Evolutionary conservation across 805 yeast genomes (phyloP).

Genomic region (Nakazawaea ernobii): DNA sequence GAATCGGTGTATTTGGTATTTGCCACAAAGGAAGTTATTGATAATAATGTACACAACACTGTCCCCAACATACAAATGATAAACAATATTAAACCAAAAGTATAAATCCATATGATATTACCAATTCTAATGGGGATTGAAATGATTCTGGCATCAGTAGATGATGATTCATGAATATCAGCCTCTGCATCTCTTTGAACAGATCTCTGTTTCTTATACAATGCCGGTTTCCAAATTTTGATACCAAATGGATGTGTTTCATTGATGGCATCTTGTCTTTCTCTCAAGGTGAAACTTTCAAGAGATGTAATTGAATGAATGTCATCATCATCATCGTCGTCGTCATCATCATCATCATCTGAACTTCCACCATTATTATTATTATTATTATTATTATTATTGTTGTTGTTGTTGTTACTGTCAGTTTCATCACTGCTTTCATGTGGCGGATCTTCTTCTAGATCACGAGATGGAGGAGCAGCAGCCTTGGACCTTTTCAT

Average conservation of each 20-base stretch:
- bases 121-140: slow-evolving; percentile 59
- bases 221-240: slow-evolving; percentile 96
- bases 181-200: slow-evolving; percentile 88
- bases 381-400: no score
- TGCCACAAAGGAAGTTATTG: slow-evolving; percentile 36
- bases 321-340: slow-evolving; percentile 28
- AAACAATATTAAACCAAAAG: slow-evolving; percentile 64
- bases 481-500: no score
- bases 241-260: slow-evolving; percentile 98
- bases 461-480: no score
- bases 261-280: slow-evolving; percentile 94
- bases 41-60: slow-evolving; percentile 34
- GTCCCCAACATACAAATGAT: slow-evolving; percentile 47
- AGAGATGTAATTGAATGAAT: slow-evolving; percentile 38
- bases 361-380: slow-evolving; percentile 13
- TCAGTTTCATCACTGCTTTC: background rate
- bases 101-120: slow-evolving; percentile 66
- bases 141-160: slow-evolving; percentile 40
- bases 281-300: slow-evolving; percentile 84
- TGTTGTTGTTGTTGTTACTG: no score
- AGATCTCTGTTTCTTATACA: slow-evolving; percentile 87
- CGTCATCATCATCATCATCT: slow-evolving; percentile 15
- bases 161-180: slow-evolving; percentile 76
- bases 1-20: slow-evolving; percentile 41
- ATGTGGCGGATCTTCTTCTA: no score